These are phyloP conservation scores for Stephania cephalantha DNA, from an alignment of 164 flowering plant species.

Conservation along the genomic window DNA sequence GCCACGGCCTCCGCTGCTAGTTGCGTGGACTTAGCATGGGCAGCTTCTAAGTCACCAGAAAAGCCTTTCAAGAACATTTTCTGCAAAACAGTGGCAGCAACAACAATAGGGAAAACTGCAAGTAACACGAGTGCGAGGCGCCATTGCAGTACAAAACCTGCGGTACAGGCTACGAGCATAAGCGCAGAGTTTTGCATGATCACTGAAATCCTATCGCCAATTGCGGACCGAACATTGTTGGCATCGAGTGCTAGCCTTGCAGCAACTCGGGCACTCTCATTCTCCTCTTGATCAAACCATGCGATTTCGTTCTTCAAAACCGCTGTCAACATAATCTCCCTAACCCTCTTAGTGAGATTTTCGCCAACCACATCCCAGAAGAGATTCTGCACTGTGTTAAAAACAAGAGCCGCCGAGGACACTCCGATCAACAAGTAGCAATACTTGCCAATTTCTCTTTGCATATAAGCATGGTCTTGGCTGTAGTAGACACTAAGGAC, in stretches of 20 bases:
- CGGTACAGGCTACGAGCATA: conserved; percentile 89
- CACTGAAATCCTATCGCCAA: conserved; percentile 92
- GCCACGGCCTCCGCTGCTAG: conserved; percentile 95
- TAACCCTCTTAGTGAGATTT: conserved; percentile 82
- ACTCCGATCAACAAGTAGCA: conserved; percentile 83
- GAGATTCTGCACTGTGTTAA: conserved; percentile 83
- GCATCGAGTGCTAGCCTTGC: conserved; percentile 92
- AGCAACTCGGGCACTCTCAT: conserved; percentile 84
- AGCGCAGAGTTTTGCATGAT: conserved; percentile 96
- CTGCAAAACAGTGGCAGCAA: conserved; percentile 98
- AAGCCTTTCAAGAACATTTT: conserved; percentile 98
- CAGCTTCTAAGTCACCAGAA: conserved; percentile 88
- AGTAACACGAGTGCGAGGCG: conserved; percentile 90
- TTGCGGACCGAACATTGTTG: conserved; percentile 89
- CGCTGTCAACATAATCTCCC: conserved; percentile 85
- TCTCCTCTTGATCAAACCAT: conserved; percentile 96
- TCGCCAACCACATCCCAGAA: conserved; percentile 98
- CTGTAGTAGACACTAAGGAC: conserved; percentile 90
- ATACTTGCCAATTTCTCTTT: conserved; percentile 63
- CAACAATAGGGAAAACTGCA: conserved; percentile 94
- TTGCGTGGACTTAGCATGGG: conserved; percentile 89
- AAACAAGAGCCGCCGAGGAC: conserved; percentile 81
- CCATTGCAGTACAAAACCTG: conserved; percentile 94
- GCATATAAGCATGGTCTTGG: conserved; percentile 70
- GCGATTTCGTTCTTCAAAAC: conserved; percentile 86